These are phyloP conservation scores for Colletotrichum cordylinicola DNA, from an alignment of 2,329 filamentous ascomycete genomes.

Conservation along the genomic window DNA sequence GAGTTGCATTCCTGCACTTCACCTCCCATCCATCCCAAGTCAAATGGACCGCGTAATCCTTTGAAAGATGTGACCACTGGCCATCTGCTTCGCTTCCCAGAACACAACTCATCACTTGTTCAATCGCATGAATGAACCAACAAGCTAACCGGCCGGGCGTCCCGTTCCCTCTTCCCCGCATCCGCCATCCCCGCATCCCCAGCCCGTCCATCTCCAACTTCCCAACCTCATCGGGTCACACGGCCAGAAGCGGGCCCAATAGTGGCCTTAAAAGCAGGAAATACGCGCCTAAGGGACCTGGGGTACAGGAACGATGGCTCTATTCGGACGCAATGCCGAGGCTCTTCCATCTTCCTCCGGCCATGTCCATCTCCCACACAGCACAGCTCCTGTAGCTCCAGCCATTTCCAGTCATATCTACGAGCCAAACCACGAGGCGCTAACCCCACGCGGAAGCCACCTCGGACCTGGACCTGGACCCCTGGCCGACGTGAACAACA, in stretches of 20 bases:
- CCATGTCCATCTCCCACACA: neutral
- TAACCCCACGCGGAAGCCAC: neutral
- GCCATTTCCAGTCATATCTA: neutral
- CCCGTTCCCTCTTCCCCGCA: neutral
- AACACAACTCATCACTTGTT: neutral
- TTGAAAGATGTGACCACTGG: neutral
- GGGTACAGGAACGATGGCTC: neutral
- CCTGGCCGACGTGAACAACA: neutral
- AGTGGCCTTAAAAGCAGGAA: neutral
- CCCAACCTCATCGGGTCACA: neutral
- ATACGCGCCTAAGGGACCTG: neutral
- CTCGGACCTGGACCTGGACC: neutral
- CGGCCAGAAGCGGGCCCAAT: neutral
- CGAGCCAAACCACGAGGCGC: neutral
- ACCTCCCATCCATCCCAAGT: neutral
- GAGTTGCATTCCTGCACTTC: neutral
- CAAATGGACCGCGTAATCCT: neutral
- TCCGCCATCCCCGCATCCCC: neutral
- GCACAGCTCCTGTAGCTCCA: neutral
- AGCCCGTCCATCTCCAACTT: neutral
- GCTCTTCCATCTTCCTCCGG: neutral
- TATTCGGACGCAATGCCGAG: constrained; percentile 9
- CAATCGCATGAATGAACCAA: neutral
- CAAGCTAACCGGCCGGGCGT: neutral
- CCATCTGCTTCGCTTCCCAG: neutral